These are phyloP conservation scores for Talaromyces sp. DNA, from an alignment of 2,329 filamentous ascomycete species.

Conservation along the genomic window DNA sequence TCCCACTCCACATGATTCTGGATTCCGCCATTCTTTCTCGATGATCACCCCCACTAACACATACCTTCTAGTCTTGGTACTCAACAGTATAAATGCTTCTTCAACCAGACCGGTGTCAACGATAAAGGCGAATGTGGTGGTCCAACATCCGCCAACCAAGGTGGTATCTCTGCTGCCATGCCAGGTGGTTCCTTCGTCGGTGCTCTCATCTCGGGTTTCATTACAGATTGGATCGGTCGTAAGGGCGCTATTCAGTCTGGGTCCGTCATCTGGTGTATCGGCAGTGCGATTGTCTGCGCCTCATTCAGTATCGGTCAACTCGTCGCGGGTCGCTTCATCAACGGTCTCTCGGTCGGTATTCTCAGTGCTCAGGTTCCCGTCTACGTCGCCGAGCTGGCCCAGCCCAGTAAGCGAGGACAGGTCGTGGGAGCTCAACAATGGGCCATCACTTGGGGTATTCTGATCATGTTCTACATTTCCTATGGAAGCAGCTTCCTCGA, in stretches of 20 bases:
- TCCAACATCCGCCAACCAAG: constrained; percentile 58
- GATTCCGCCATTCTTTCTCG: no score
- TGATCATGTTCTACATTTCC: constrained; percentile 65
- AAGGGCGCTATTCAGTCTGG: constrained; percentile 58
- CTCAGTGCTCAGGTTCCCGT: constrained; percentile 66
- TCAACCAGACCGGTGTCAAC: constrained; percentile 56
- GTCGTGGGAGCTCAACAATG: constrained; percentile 75
- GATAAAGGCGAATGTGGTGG: constrained; percentile 41
- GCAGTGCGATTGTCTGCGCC: constrained; percentile 63
- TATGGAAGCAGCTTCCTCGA: constrained; percentile 26
- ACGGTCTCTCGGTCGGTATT: constrained; percentile 75
- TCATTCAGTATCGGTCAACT: constrained; percentile 71
- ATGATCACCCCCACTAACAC: neutral
- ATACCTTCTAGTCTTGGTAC: constrained; percentile 55
- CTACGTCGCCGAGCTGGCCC: constrained; percentile 69
- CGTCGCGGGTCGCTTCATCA: constrained; percentile 68
- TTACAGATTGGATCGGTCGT: constrained; percentile 59
- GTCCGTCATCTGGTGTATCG: constrained; percentile 55
- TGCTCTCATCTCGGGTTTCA: constrained; percentile 56
- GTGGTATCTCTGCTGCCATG: constrained; percentile 72
- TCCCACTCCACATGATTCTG: no score
- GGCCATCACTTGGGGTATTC: constrained; percentile 72
- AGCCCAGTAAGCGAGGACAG: constrained; percentile 58
- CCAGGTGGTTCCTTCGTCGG: constrained; percentile 71
- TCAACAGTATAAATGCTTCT: constrained; percentile 71